Evolutionary conservation across 139 green algal genomes (phyloP).

Genomic region (Chlorella sorokiniana): DNA sequence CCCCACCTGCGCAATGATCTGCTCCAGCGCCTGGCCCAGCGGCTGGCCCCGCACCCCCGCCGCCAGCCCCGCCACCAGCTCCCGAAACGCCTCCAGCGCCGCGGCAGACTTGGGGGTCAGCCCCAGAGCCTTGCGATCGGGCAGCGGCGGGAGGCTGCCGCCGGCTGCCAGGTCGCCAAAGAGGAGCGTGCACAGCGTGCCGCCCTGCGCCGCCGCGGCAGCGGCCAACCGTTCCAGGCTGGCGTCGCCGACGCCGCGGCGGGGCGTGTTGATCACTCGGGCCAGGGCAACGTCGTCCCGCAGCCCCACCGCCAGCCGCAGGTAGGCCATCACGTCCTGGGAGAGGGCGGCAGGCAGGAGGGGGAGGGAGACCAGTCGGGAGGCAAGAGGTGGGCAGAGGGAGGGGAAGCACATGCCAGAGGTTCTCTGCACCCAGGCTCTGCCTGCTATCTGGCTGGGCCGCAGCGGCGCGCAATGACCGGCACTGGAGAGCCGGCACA

Average conservation of each 20-base stretch:
- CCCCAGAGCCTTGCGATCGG: constrained; percentile 31
- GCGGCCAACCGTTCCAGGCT: constrained; percentile 14
- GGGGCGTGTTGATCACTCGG: constrained; percentile 63
- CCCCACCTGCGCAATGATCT: constrained; percentile 27
- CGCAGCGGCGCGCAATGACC: too few species aligned
- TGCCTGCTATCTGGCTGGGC: too few species aligned
- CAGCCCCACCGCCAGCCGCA: constrained; percentile 54
- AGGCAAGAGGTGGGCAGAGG: not conserved
- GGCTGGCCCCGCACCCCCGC: not conserved
- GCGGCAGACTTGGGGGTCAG: constrained; percentile 14
- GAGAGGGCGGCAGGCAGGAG: not conserved
- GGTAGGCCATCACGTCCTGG: constrained; percentile 63
- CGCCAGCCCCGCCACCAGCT: constrained; percentile 20
- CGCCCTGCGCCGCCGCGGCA: not conserved
- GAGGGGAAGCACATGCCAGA: not conserved
- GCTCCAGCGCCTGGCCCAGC: constrained; percentile 10
- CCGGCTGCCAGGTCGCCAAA: constrained; percentile 1
- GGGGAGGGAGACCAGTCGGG: not conserved
- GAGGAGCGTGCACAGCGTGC: not conserved
- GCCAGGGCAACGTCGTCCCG: constrained; percentile 54
- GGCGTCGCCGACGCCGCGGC: constrained; percentile 32
- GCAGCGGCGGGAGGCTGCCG: constrained; percentile 26
- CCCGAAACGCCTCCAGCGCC: constrained; percentile 34
- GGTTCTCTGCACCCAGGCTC: too few species aligned
- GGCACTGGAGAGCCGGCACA: too few species aligned